Conservation (phyloP, 441 rosid genomes). For the Pelargonium australe region DNA sequence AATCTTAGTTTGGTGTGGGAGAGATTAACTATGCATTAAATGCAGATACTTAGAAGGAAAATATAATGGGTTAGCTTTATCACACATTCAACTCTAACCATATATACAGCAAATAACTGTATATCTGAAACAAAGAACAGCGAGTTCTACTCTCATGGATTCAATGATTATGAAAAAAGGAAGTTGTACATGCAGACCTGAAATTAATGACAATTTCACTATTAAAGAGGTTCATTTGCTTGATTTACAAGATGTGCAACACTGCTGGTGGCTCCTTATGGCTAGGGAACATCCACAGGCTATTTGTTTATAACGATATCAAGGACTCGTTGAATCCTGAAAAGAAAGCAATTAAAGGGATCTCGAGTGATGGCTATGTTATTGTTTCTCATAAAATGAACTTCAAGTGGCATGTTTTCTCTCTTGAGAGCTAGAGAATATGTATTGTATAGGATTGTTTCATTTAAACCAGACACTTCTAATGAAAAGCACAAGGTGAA, state of each 20-base stretch:
- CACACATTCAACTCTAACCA: background rate
- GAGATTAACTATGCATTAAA: background rate
- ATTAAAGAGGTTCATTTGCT: background rate
- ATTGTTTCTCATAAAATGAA: background rate
- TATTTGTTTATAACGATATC: background rate
- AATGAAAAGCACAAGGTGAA: too few species aligned
- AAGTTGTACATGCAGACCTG: background rate
- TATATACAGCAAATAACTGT: background rate
- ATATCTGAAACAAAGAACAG: background rate
- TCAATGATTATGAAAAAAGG: background rate
- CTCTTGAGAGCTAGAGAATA: background rate
- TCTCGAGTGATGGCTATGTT: background rate
- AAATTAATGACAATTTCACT: background rate
- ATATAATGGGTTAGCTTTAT: too few species aligned
- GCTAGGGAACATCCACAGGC: background rate
- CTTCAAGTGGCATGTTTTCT: background rate
- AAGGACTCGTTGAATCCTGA: background rate
- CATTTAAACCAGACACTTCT: background rate
- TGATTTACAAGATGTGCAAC: background rate
- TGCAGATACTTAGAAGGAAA: background rate
- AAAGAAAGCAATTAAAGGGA: background rate
- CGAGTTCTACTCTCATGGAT: background rate
- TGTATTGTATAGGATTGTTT: background rate
- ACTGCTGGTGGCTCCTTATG: background rate
- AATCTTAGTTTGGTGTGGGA: background rate